Conservation (phyloP, 805 yeast species). For the Barnettozyma pratensis region DNA sequence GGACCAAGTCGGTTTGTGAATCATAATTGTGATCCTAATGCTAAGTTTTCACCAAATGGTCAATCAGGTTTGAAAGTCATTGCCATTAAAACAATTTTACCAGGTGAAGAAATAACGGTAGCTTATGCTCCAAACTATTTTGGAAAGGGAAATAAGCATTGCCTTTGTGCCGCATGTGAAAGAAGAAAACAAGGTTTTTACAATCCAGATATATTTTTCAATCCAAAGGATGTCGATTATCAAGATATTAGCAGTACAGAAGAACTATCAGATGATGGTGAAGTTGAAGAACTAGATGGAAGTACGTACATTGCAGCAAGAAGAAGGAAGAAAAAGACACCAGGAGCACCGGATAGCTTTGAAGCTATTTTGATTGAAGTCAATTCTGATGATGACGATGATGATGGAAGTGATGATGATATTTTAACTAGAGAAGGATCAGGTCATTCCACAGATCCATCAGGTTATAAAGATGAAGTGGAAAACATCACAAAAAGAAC, state of each 20-base stretch:
- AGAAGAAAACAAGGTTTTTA: conserved; percentile 26
- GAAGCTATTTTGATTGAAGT: conserved; percentile 1
- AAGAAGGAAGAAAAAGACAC: not conserved
- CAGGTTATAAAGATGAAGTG: not conserved
- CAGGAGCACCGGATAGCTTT: not conserved
- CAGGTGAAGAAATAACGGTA: conserved; percentile 46
- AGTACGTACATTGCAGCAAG: not conserved
- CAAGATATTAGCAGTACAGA: conserved; percentile 6
- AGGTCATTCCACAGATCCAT: not conserved
- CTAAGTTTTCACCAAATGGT: conserved; percentile 27
- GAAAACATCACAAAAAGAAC: not conserved
- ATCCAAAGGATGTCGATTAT: conserved; percentile 7
- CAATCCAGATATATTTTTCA: conserved; percentile 14
- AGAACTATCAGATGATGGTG: not conserved
- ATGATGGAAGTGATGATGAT: not conserved
- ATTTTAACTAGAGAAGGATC: not conserved
- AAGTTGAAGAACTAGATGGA: not conserved
- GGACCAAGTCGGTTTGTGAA: conserved; percentile 46
- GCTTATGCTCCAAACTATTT: conserved; percentile 37
- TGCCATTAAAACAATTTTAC: conserved; percentile 29
- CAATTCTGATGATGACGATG: conserved; percentile 6
- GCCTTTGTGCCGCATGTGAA: conserved; percentile 42
- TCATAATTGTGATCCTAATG: conserved; percentile 43
- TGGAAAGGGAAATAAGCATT: conserved; percentile 37
- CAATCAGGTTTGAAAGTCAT: conserved; percentile 28